Evolutionary conservation across 805 yeast genomes (phyloP), one percentile per base, ranked within the genome.

Genomic region (Schwanniomyces polymorphus): DNA sequence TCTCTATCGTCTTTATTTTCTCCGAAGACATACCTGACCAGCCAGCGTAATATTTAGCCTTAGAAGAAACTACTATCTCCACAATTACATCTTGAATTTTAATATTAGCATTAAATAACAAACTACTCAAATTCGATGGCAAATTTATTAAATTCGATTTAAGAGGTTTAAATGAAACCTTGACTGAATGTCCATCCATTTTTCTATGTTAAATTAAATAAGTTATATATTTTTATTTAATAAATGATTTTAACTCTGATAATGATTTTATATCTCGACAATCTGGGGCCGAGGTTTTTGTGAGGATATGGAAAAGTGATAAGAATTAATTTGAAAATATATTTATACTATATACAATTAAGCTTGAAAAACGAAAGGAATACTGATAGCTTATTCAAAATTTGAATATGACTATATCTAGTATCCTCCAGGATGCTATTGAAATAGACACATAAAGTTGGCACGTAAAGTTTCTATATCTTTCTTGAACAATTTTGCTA

Each of bases 11-110:
- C 26, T 61, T 64, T 0, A 66, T 50, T 7, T 49, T 49, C 1
- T 59, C 46, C 8, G 74, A 62, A 3, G 76, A 61, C 72, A 79
- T 68, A 1, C 91, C 91, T 11, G 85, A 72, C 91, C 91, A 85
- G 3, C 90, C 91, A 16, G 81, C 75, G 52, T 74, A 84, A 4
- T 45, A 56, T 47, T 57, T 69, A 27, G 42, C 55, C 35, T 47
- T 57, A 26, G 53, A 56, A 31, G 46, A 49, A 45, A 47, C 56
- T 40, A 74, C 77, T 49, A 56, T 51, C 53, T 83, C 84, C 2
- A 85, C 63, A 4, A 84, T 73, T 12, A 84, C 81, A 54, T 79
- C 76, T 56, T 85, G 90, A 3, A 80, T 76, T 29, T 71, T 79
- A 27, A 83, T 75, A 49, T 78, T 75, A 6, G 85, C 79, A 51